Evolutionary conservation across 176 grass and related monocot genomes (phyloP).

Genomic region (Leersia perrieri): DNA sequence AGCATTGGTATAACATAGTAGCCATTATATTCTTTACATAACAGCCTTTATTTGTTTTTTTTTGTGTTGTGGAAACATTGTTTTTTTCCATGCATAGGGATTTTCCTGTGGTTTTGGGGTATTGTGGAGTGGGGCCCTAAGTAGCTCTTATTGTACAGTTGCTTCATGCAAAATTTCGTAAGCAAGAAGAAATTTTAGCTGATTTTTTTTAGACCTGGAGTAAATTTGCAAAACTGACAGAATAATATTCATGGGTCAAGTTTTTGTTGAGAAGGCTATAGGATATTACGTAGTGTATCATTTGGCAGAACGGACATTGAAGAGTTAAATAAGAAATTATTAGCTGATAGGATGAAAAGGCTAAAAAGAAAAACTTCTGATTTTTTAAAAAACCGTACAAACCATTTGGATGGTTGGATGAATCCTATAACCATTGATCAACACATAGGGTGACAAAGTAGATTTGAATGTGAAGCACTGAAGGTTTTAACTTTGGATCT

Average conservation of each 20-base stretch:
- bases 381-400: not conserved
- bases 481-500: not conserved
- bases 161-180: not conserved
- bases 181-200: not conserved
- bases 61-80: not conserved
- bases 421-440: not conserved
- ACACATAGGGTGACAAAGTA: not conserved
- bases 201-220: not conserved
- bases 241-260: not conserved
- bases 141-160: not conserved
- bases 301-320: not conserved
- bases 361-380: not conserved
- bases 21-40: slow-evolving; percentile 7
- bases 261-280: not conserved
- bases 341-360: not conserved
- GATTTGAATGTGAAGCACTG: not conserved
- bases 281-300: not conserved
- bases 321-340: not conserved
- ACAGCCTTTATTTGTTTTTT: not conserved
- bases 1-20: slow-evolving; percentile 63
- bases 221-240: not conserved
- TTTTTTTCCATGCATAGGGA: not conserved
- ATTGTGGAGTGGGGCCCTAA: not conserved
- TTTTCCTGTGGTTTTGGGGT: not conserved
- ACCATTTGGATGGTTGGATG: not conserved